Evolutionary conservation across 768 basidiomycete genomes (phyloP), one percentile per base, ranked within the genome.

Genomic region (Mrakia frigida): DNA sequence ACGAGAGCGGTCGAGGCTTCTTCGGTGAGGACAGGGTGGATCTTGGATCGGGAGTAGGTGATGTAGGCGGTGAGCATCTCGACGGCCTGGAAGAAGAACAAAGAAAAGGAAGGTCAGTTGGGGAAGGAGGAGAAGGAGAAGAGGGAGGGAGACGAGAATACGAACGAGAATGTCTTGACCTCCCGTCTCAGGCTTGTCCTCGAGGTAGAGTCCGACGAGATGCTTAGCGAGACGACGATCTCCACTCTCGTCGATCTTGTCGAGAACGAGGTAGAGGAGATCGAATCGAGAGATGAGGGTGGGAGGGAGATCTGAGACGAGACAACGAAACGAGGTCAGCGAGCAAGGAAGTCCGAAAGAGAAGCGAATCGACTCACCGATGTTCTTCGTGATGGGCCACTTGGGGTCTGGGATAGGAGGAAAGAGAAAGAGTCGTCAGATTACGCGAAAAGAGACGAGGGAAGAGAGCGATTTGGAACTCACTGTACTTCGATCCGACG

Each of bases 221-320:
- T 97, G 94, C 80, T 94, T 91, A 0, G 97, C 97, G 35, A 99
- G 86, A 79, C 86, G 88, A 25, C 95, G 87, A 82, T 99, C 97
- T 71, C 91, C 84, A 23, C 86, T 84, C 82, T 98, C 96, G 81
- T 99, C 95, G 7, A 96, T 91, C 81, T 92, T 90, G 84, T 99
- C 97, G 43, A 99, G 87, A 3, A 99, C 92, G 41, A 99, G 89
- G 81, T 99, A 99, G 10, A 99, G 86, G 56, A 99, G 85, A 83
- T 99, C 97, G 83, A 99, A 99, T 80, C 97, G 90, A 61, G 97
- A 99, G 79, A 99, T 98, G 39, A 99, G 87, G 0, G 96, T 99
- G 2, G 97, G 97, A 3, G 97, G 97, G 25, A 99, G 87, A 83
- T 98, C 71, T 72, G 52, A 5, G 28, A 53, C 43, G 52, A 25